Base-by-base conservation (phyloP, 495 filamentous ascomycete species). In the Acidomyces sp. region DNA sequence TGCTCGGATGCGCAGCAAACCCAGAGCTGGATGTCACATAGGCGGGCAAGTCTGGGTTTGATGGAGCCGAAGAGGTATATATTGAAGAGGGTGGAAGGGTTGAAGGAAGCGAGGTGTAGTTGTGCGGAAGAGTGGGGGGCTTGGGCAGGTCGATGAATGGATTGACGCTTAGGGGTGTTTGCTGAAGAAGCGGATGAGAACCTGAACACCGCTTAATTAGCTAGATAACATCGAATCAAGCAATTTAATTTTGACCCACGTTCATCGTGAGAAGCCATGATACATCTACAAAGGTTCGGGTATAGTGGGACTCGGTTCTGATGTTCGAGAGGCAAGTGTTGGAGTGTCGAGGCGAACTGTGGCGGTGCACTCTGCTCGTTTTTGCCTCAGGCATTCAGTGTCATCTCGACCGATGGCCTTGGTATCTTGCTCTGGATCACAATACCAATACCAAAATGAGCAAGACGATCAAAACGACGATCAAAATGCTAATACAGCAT, bases 81-180 rank as follows among this genome's bases (percentile, higher is more conserved):
- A 77, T 77, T 17, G 77, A 69, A 9, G 85, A 84, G 1, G 80
- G 78, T 0, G 90, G 90, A 0, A 97, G 70, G 1, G 82, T 79
- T 4, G 82, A 84, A 0, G 90, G 78, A 46, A 97, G 77, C 3
- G 77, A 68, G 55, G 84, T 86, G 72, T 95, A 97, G 31, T 81
- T 93, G 65, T 95, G 96, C 23, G 90, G 90, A 1, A 97, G 75
- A 2, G 90, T 94, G 33, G 86, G 79, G 19, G 90, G 78, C 6
- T 81, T 76, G 21, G 92, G 90, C 27, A 96, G 83, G 45, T 77
- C 80, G 60, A 95, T 76, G 68, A 93, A 94, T 18, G 90, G 90
- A 22, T 87, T 94, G 39, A 95, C 85, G 44, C 84, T 88, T 36
- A 96, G 70, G 37, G 87, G 83, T 37, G 95, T 73, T 62, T 97